Percentiles rank a stretch among this genome's conserved stretches.
Conservation (phyloP, 495 filamentous ascomycete genomes). For the Tuber indicum region DNA sequence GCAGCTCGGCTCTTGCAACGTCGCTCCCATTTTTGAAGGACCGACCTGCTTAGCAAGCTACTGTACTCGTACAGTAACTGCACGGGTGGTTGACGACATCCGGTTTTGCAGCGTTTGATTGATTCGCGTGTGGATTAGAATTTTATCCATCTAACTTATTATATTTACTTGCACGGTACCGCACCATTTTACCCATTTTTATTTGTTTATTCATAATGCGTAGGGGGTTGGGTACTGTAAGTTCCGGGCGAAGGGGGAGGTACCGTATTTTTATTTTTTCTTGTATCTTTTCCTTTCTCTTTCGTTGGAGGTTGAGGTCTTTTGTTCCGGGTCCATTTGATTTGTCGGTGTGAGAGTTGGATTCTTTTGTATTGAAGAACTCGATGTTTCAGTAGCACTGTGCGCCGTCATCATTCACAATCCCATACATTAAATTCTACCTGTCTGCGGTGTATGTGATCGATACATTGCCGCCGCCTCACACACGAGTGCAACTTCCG, state of each 20-base stretch:
- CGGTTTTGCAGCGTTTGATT: not conserved
- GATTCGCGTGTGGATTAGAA: not conserved
- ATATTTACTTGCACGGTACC: no score
- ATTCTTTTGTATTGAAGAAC: no score
- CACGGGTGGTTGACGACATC: not conserved
- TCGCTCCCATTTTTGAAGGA: not conserved
- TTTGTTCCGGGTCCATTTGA: no score
- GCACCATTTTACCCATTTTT: not conserved
- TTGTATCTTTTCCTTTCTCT: no score
- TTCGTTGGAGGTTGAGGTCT: no score
- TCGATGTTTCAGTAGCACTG: not conserved
- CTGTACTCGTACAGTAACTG: no score
- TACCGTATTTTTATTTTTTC: no score
- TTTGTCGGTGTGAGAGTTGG: no score
- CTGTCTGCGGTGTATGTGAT: not conserved
- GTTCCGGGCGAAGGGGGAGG: no score
- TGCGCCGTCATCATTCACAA: not conserved
- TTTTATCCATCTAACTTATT: not conserved
- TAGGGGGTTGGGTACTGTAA: no score
- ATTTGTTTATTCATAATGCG: not conserved
- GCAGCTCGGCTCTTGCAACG: slow-evolving; percentile 25
- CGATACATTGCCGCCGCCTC: no score
- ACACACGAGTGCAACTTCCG: not conserved
- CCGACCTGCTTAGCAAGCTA: not conserved
- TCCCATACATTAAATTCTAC: not conserved